phyloP scores from a whole-genome alignment of 2,329 filamentous ascomycete genomes.

The Exserohilum rostratum region DNA sequence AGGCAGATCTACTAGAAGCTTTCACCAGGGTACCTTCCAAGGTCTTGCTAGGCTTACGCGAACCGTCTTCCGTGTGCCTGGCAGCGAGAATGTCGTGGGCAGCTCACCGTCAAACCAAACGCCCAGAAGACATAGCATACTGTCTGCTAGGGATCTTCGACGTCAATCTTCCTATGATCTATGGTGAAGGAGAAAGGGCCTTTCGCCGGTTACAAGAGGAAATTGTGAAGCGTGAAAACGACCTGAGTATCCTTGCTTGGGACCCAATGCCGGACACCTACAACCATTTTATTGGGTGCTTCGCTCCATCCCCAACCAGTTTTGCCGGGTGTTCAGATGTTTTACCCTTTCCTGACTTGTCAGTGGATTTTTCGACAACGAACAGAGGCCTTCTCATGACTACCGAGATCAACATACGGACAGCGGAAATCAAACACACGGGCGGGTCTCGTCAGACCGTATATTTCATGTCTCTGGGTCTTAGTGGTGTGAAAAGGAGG shows the following conservation, averaged over 20 bases:
- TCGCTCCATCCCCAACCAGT: neutral
- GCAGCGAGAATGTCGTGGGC: slow-evolving; percentile 29
- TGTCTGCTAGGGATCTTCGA: slow-evolving; percentile 24
- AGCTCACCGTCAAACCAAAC: slow-evolving; percentile 20
- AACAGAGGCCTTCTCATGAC: neutral
- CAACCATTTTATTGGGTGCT: neutral
- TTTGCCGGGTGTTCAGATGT: neutral
- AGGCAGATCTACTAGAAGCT: neutral
- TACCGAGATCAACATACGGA: neutral
- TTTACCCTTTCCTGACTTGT: neutral
- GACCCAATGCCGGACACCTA: neutral
- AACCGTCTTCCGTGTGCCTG: neutral
- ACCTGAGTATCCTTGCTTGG: slow-evolving; percentile 14
- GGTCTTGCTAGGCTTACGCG: neutral
- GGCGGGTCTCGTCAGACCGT: neutral
- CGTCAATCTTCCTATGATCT: slow-evolving; percentile 34
- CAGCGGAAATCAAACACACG: neutral
- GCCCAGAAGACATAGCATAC: slow-evolving; percentile 23
- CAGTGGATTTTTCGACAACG: neutral
- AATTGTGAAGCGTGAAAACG: slow-evolving; percentile 7
- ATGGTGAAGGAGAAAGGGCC: slow-evolving; percentile 32
- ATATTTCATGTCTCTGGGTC: neutral
- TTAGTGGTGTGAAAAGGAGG: too few species aligned
- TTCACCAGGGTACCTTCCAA: neutral
- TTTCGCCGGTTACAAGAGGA: slow-evolving; percentile 14